Conservation (phyloP, 805 yeast genomes). For the Saturnispora mendoncae region DNA sequence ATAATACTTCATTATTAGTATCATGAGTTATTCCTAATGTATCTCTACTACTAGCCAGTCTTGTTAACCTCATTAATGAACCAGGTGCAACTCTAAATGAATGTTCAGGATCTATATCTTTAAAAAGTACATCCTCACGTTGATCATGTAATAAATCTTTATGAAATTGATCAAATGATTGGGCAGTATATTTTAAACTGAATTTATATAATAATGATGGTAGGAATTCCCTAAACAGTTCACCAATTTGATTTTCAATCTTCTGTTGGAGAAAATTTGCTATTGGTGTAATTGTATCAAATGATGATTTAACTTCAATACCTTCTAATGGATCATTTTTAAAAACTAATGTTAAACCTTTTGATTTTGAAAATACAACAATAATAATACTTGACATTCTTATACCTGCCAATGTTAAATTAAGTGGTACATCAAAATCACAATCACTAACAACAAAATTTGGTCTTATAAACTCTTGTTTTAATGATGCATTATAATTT, state of each 20-base stretch:
- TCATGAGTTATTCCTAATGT: slow-evolving; percentile 42
- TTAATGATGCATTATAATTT: slow-evolving; percentile 39
- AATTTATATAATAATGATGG: slow-evolving; percentile 74
- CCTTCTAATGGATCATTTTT: slow-evolving; percentile 83
- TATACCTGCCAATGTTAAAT: slow-evolving; percentile 63
- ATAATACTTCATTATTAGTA: slow-evolving; percentile 1
- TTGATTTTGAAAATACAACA: slow-evolving; percentile 70
- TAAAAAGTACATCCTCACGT: slow-evolving; percentile 32
- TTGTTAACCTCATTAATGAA: slow-evolving; percentile 56
- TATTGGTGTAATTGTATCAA: slow-evolving; percentile 73
- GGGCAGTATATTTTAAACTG: slow-evolving; percentile 53
- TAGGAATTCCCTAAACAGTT: slow-evolving; percentile 71
- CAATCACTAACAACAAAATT: slow-evolving; percentile 55
- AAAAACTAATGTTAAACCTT: slow-evolving; percentile 80
- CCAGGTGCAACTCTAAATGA: slow-evolving; percentile 55
- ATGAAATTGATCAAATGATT: slow-evolving; percentile 31
- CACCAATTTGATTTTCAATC: slow-evolving; percentile 72
- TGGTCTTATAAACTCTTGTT: slow-evolving; percentile 50
- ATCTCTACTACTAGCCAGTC: slow-evolving; percentile 66
- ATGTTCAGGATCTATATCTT: slow-evolving; percentile 44
- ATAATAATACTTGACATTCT: slow-evolving; percentile 73
- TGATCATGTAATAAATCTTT: slow-evolving; percentile 27
- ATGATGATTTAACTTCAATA: slow-evolving; percentile 77
- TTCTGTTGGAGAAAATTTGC: slow-evolving; percentile 77
- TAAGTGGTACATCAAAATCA: slow-evolving; percentile 70